Evolutionary conservation across 495 filamentous ascomycete genomes (phyloP), one percentile per base, ranked within the genome.

Genomic region (Physcia stellaris): DNA sequence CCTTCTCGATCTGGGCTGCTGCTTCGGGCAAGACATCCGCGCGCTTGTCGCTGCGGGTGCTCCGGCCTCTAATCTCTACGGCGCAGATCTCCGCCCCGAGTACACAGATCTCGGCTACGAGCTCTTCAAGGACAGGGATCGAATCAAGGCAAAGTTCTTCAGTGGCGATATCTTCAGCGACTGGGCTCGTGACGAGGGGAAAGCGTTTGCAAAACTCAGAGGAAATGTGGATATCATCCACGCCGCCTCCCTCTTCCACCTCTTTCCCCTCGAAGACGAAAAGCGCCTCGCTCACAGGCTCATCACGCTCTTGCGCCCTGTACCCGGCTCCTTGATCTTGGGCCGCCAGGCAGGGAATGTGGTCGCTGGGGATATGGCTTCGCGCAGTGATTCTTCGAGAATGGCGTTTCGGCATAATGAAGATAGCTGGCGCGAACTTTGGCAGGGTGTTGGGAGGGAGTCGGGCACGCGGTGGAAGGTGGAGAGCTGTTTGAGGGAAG

Each of bases 181-280:
- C 22, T 60, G 6, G 31, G 43, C 32, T 12, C 67, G 2, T 51
- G 17, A 0, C 3, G 22, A 53, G 17, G 9, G 12, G 1, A 43
- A 76, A 17, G 47, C n/a, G n/a, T n/a, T n/a, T n/a, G n/a, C n/a
- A n/a, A n/a, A n/a, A n/a, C n/a, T n/a, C n/a, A n/a, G 57, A 4
- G 62, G 62, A 4, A 55, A 57, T 31, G 46, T 80, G 0, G 67
- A 78, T 39, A 70, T 81, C 22, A 48, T 77, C 28, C 64, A 73
- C 42, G 63, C 67, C 0, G 56, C 54, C 2, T 64, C 62, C 0
- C 70, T 82, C 47, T 69, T 83, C 31, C 76, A 80, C 39, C 57
- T 79, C 5, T 83, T 76, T 39, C 42, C 41, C 11, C 71, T 58
- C 46, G 62, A 67, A 1, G 51, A 68, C 6, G 76, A 80, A 46